A percentile compares a stretch with the other conserved stretches of the same genome.
Conservation (phyloP, 2,329 filamentous ascomycete species). For the Ceratocystis harringtonii region DNA sequence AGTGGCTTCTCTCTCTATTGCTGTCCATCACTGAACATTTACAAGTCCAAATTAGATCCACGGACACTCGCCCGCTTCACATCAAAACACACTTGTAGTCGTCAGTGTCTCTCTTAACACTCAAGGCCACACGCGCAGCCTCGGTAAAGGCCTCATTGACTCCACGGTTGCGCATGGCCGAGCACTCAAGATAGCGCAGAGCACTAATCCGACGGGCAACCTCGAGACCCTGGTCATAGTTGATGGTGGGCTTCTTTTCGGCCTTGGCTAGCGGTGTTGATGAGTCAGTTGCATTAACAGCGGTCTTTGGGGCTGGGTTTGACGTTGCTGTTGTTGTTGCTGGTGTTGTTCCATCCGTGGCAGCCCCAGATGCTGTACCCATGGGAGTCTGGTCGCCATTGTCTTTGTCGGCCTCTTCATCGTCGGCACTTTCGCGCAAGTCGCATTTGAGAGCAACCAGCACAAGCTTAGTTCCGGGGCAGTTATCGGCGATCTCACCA, state of each 20-base stretch:
- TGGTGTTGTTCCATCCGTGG: not conserved
- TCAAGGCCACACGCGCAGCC: slow-evolving; percentile 81
- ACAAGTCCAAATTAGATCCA: no score
- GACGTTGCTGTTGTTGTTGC: not conserved
- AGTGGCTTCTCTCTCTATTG: not conserved
- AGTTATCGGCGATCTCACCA: slow-evolving; percentile 94
- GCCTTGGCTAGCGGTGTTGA: slow-evolving; percentile 23
- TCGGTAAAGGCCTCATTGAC: slow-evolving; percentile 99
- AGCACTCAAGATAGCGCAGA: slow-evolving; percentile 92
- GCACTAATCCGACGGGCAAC: slow-evolving; percentile 86
- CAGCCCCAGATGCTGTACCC: slow-evolving; percentile 18
- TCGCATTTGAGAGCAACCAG: slow-evolving; percentile 95
- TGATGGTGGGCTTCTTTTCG: slow-evolving; percentile 60
- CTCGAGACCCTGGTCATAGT: slow-evolving; percentile 80
- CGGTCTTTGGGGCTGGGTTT: not conserved
- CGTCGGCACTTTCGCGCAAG: slow-evolving; percentile 60
- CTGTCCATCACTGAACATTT: no score
- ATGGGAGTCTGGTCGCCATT: slow-evolving; percentile 24
- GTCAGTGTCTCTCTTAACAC: slow-evolving; percentile 50
- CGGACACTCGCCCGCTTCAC: slow-evolving; percentile 26
- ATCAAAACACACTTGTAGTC: slow-evolving; percentile 47
- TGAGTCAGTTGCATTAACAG: slow-evolving; percentile 26
- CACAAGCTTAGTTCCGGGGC: slow-evolving; percentile 85
- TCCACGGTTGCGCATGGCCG: slow-evolving; percentile 91
- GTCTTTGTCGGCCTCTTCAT: slow-evolving; percentile 49